Percentiles rank a stretch among this genome's conserved stretches.
phyloP scores from a whole-genome alignment of 768 basidiomycete species.

The Suillus luteus region DNA sequence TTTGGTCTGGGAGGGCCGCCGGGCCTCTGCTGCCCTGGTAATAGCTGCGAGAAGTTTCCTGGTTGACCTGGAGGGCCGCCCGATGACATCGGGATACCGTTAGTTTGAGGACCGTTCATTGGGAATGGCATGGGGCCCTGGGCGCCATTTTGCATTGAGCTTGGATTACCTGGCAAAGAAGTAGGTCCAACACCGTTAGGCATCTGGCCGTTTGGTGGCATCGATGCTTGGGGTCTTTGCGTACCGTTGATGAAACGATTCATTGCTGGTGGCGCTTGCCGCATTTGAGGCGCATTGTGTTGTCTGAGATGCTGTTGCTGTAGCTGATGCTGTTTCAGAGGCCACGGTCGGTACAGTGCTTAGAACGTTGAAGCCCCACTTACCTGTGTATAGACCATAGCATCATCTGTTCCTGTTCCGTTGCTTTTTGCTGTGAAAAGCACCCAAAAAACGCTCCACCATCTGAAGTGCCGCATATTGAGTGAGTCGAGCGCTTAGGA shows the following conservation, averaged over 20 bases:
- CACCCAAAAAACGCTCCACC: constrained; percentile 92
- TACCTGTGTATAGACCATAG: constrained; percentile 70
- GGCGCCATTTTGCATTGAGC: constrained; percentile 32
- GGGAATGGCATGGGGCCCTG: constrained; percentile 23
- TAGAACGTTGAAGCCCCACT: constrained; percentile 24
- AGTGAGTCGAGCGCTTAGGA: constrained; percentile 3
- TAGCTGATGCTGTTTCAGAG: constrained; percentile 37
- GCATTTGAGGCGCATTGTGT: constrained; percentile 26
- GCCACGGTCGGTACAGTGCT: constrained; percentile 14
- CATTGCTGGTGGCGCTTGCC: constrained; percentile 32
- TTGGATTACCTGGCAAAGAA: constrained; percentile 27
- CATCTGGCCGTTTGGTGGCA: constrained; percentile 21
- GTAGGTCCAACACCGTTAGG: constrained; percentile 34
- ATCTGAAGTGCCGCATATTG: constrained; percentile 43
- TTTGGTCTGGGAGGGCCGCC: constrained; percentile 40
- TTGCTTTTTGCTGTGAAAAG: constrained; percentile 80
- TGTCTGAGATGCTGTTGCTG: constrained; percentile 38
- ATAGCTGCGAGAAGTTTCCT: constrained; percentile 36
- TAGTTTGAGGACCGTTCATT: constrained; percentile 41
- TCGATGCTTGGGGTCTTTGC: constrained; percentile 22
- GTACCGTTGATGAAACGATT: constrained; percentile 37
- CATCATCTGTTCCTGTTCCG: constrained; percentile 66
- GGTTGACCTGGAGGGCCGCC: constrained; percentile 30
- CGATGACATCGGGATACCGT: constrained; percentile 43
- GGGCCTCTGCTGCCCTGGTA: constrained; percentile 36